Base-by-base conservation (phyloP, 176 grass and related monocot species). In the Lolium multiflorum region DNA sequence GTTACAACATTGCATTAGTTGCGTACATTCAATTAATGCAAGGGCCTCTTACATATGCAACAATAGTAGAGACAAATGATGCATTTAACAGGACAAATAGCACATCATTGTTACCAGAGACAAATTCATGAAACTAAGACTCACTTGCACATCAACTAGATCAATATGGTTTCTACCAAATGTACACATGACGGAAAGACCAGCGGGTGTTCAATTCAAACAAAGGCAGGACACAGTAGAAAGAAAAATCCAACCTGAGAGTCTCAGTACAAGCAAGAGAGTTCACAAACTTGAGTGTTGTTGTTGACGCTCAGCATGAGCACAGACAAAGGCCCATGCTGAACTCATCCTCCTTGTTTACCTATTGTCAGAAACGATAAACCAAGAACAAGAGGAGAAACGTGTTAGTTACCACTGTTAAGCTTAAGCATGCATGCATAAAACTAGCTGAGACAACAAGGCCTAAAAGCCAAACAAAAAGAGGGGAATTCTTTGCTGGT, bases 321-420 rank as follows among this genome's bases (percentile, higher is more conserved):
- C 56, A 93, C 88, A 8, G 91, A 93, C 0, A 93, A 85, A 57
- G 91, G 91, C 9, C 91, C 0, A 85, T 93, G 65, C 82, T 93
- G 64, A 93, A 88, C 76, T 90, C 91, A 38, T 93, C 91, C 47
- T 90, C 91, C 86, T 93, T 90, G 84, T 93, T 90, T 57, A 46
- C 85, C 85, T 88, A 73, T 35, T 24, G n/a, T 35, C 61, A 7
- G 5, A 72, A 75, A 75, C 12, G 17, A 8, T 16, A 43, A 3
- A 21, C 11, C 11, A 74, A 50, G 3, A 14, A 20, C 55, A 64
- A 7, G 74, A 64, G 37, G 7, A 67, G 9, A 5, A 82, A n/a
- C n/a, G 49, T 76, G 64, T 82, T 15, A 52, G 11, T 79, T 13
- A 25, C 5, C 1, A 74, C 39, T 41, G 39, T 41, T 41, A 28